Evolutionary conservation across 805 yeast genomes (phyloP).

Genomic region (Diddensiella transvaalensis): DNA sequence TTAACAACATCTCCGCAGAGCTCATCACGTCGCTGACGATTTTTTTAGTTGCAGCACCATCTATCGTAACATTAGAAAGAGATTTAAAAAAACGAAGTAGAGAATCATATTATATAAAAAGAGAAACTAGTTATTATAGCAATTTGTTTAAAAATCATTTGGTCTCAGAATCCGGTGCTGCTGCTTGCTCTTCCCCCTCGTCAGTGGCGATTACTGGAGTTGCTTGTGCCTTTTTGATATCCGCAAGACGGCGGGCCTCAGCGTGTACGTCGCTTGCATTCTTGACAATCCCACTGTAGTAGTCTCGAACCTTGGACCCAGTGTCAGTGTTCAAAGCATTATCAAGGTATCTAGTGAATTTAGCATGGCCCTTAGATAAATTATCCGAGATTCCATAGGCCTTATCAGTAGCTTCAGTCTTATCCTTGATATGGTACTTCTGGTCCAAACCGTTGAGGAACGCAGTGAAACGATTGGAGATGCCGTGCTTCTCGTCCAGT

Average conservation of each 20-base stretch:
- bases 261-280: conserved; percentile 64
- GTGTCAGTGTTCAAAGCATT: conserved; percentile 36
- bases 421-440: conserved; percentile 59
- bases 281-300: conserved; percentile 52
- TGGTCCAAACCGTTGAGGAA: conserved; percentile 54
- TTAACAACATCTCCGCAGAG: too few relatives aligned
- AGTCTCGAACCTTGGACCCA: conserved; percentile 59
- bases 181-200: not conserved
- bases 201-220: conserved; percentile 1
- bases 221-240: conserved; percentile 43
- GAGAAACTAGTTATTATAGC: not conserved
- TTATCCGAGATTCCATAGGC: conserved; percentile 41
- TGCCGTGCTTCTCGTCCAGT: conserved; percentile 63
- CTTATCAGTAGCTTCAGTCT: conserved; percentile 43
- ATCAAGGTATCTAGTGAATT: conserved; percentile 29
- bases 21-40: too few relatives aligned
- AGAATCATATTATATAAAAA: not conserved
- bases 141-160: not conserved
- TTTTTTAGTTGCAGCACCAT: too few relatives aligned
- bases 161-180: not conserved
- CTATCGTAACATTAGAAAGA: not conserved
- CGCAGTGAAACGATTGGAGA: conserved; percentile 50
- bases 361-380: conserved; percentile 31
- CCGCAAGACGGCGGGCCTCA: conserved; percentile 71
- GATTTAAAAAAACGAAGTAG: not conserved